A percentile compares a stretch with the other conserved stretches of the same genome.
phyloP scores from a whole-genome alignment of 768 basidiomycete genomes.

The Trametes elegans region DNA sequence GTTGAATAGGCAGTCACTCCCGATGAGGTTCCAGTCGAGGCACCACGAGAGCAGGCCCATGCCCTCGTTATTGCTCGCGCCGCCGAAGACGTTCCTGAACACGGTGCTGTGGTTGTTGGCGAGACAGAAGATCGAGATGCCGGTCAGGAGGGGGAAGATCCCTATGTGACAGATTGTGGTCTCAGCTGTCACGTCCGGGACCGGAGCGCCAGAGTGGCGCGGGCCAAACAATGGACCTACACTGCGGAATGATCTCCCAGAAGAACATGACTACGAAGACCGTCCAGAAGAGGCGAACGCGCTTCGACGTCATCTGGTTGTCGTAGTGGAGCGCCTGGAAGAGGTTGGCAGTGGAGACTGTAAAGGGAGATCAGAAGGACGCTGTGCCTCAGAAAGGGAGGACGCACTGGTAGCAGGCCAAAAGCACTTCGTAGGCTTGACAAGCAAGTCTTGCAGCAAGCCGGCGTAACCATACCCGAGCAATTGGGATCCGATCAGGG shows the following conservation, averaged over 20 bases:
- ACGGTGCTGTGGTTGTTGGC: constrained; percentile 31
- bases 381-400: not conserved
- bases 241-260: constrained; percentile 41
- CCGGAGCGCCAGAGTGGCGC: not conserved
- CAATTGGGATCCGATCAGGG: constrained; percentile 34
- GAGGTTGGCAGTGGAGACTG: constrained; percentile 29
- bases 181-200: constrained; percentile 5
- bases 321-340: constrained; percentile 38
- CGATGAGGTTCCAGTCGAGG: constrained; percentile 63
- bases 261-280: constrained; percentile 34
- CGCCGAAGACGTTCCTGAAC: constrained; percentile 27
- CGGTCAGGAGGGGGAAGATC: constrained; percentile 35
- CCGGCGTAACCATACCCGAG: constrained; percentile 37
- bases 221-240: constrained; percentile 26
- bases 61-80: constrained; percentile 53
- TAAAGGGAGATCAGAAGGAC: not conserved
- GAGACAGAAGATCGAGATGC: constrained; percentile 37
- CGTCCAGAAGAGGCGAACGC: constrained; percentile 40
- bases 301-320: constrained; percentile 36
- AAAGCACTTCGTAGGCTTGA: constrained; percentile 46
- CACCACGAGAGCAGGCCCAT: constrained; percentile 57
- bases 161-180: constrained; percentile 35
- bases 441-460: constrained; percentile 43
- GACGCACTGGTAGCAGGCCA: constrained; percentile 30
- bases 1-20: constrained; percentile 39